Evolutionary conservation across 441 rosid genomes (phyloP).

Genomic region (Pelargonium myrrhifolium): DNA sequence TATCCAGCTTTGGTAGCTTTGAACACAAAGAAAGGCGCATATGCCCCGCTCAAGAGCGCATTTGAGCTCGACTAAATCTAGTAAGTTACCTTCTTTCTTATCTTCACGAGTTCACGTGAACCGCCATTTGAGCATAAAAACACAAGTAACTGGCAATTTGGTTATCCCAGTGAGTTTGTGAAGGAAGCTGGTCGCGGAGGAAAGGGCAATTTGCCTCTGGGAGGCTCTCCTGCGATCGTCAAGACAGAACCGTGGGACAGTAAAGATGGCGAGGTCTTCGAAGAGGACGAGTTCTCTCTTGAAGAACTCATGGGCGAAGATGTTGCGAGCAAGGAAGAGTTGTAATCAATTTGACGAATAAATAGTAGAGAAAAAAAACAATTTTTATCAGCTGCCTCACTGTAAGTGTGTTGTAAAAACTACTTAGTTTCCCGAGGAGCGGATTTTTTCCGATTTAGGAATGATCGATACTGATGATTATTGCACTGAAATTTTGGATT

Average conservation of each 20-base stretch:
- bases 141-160: neutral
- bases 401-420: too few relatives aligned
- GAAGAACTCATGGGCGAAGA: conserved; percentile 91
- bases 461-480: too few relatives aligned
- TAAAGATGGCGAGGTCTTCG: conserved; percentile 74
- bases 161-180: conserved; percentile 64
- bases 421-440: neutral
- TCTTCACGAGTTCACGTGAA: conserved; percentile 1
- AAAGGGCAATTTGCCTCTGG: conserved; percentile 75
- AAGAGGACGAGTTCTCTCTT: conserved; percentile 92
- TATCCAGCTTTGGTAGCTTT: conserved; percentile 93
- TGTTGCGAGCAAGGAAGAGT: conserved; percentile 37
- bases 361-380: neutral
- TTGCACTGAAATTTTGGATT: too few relatives aligned
- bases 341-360: conserved; percentile 22
- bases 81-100: conserved; percentile 38
- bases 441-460: neutral
- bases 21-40: conserved; percentile 88
- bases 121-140: conserved; percentile 4
- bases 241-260: conserved; percentile 86
- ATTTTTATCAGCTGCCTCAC: neutral
- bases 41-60: conserved; percentile 93
- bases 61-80: conserved; percentile 68
- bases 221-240: conserved; percentile 47
- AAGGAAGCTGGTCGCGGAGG: conserved; percentile 91